Percentiles rank a stretch among this genome's conserved stretches.
phyloP scores from a whole-genome alignment of 345 rosid species.

The Corchorus olitorius region DNA sequence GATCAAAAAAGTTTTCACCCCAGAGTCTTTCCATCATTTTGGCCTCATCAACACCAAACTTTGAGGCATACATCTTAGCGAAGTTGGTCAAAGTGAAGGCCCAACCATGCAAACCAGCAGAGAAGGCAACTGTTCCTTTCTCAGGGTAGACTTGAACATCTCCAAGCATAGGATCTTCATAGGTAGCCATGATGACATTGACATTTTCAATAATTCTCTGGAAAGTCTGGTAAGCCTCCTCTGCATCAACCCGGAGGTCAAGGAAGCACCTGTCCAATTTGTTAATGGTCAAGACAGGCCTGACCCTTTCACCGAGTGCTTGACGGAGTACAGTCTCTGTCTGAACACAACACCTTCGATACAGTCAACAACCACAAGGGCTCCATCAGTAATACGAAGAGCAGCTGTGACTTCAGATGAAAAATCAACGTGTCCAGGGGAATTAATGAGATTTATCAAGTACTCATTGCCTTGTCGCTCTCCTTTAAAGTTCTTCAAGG shows the following conservation, averaged over 20 bases:
- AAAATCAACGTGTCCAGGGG: slow-evolving; percentile 79
- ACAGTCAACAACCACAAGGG: slow-evolving; percentile 62
- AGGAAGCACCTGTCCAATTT: slow-evolving; percentile 90
- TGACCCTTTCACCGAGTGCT: slow-evolving; percentile 59
- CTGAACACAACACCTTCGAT: slow-evolving; percentile 77
- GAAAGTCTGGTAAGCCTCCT: slow-evolving; percentile 80
- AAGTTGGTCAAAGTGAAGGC: slow-evolving; percentile 66
- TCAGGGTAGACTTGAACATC: slow-evolving; percentile 77
- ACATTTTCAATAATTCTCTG: slow-evolving; percentile 73
- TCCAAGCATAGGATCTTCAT: slow-evolving; percentile 77
- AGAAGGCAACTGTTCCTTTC: slow-evolving; percentile 83
- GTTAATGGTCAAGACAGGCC: slow-evolving; percentile 77
- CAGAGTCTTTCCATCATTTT: slow-evolving; percentile 89
- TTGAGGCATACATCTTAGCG: slow-evolving; percentile 63
- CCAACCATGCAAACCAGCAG: slow-evolving; percentile 86
- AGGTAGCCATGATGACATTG: slow-evolving; percentile 80
- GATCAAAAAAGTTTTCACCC: slow-evolving; percentile 83
- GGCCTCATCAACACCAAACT: slow-evolving; percentile 65
- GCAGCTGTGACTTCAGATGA: slow-evolving; percentile 86
- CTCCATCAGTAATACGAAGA: slow-evolving; percentile 71
- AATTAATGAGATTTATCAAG: slow-evolving; percentile 74
- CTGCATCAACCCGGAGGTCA: slow-evolving; percentile 82
- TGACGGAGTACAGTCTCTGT: slow-evolving; percentile 64
- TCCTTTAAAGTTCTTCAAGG: slow-evolving; percentile 55
- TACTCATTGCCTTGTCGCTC: slow-evolving; percentile 61